Conservation (phyloP, 768 basidiomycete species). For the Dioszegia crocea region DNA sequence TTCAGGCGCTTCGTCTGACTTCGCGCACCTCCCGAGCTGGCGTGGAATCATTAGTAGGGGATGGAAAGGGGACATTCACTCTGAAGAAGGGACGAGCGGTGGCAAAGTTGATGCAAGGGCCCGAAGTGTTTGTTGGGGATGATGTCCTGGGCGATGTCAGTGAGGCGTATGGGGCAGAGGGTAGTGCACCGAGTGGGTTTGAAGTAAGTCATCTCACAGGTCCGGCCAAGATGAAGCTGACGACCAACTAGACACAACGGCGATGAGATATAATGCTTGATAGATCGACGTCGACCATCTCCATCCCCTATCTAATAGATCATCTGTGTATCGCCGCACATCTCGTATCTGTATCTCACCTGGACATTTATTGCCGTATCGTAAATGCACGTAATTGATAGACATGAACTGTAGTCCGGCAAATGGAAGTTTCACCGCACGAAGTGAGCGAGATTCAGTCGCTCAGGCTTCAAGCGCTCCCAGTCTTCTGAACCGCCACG, state of each 20-base stretch:
- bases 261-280: neutral
- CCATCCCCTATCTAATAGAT: no score
- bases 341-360: no score
- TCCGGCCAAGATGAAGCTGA: neutral
- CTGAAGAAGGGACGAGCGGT: constrained; percentile 33
- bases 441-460: no score
- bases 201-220: constrained; percentile 3
- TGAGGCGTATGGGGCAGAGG: constrained; percentile 43
- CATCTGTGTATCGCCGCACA: no score
- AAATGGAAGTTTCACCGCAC: no score
- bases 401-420: no score
- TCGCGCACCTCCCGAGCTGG: neutral
- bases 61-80: constrained; percentile 27
- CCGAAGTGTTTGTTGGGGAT: constrained; percentile 18
- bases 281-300: no score
- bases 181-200: constrained; percentile 40
- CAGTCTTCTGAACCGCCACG: no score
- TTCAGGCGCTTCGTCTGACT: neutral
- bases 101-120: constrained; percentile 11
- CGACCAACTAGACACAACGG: neutral
- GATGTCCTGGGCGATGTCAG: constrained; percentile 39
- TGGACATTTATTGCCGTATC: neutral
- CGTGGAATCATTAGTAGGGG: constrained; percentile 18
- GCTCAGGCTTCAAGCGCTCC: no score
- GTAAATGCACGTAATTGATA: no score